These are phyloP conservation scores for Chaetomium tenue DNA, from an alignment of 495 filamentous ascomycete genomes.

Conservation along the genomic window DNA sequence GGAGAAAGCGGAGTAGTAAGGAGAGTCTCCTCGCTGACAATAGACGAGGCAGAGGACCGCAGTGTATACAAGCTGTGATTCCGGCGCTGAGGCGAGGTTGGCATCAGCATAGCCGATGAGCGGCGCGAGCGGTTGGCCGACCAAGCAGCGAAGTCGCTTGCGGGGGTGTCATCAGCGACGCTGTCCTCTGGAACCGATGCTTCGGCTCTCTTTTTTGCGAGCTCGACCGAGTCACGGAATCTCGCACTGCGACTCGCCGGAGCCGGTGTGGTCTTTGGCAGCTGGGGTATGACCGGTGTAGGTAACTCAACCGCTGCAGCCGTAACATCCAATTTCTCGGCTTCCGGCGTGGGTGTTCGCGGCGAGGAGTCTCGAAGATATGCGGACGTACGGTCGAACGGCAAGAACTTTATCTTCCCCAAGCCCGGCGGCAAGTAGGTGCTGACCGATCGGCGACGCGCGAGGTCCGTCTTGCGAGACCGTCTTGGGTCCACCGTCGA, in stretches of 20 bases:
- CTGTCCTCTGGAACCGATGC: background rate
- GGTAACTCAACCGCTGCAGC: background rate
- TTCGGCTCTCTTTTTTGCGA: slow-evolving; percentile 21
- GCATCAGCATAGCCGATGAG: slow-evolving; percentile 16
- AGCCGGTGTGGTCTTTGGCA: slow-evolving; percentile 15
- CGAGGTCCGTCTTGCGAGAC: background rate
- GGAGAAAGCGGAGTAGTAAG: slow-evolving; percentile 26
- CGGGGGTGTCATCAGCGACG: slow-evolving; percentile 8
- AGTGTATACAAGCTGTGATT: slow-evolving; percentile 34
- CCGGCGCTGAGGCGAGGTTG: slow-evolving; percentile 23
- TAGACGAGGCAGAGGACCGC: slow-evolving; percentile 30
- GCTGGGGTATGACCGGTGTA: slow-evolving; percentile 9
- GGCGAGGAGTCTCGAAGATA: background rate
- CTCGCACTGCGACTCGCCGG: slow-evolving; percentile 5
- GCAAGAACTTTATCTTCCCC: background rate
- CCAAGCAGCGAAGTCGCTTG: slow-evolving; percentile 21
- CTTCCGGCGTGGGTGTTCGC: background rate
- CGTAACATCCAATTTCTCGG: background rate
- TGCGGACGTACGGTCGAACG: background rate
- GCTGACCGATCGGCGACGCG: slow-evolving; percentile 28
- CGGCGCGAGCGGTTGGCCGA: slow-evolving; percentile 22
- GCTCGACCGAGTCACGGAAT: slow-evolving; percentile 27
- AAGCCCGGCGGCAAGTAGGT: slow-evolving; percentile 22
- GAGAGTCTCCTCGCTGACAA: slow-evolving; percentile 22
- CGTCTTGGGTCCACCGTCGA: background rate